phyloP scores from a whole-genome alignment of 495 filamentous ascomycete species.

The Penicillium desertorum region DNA sequence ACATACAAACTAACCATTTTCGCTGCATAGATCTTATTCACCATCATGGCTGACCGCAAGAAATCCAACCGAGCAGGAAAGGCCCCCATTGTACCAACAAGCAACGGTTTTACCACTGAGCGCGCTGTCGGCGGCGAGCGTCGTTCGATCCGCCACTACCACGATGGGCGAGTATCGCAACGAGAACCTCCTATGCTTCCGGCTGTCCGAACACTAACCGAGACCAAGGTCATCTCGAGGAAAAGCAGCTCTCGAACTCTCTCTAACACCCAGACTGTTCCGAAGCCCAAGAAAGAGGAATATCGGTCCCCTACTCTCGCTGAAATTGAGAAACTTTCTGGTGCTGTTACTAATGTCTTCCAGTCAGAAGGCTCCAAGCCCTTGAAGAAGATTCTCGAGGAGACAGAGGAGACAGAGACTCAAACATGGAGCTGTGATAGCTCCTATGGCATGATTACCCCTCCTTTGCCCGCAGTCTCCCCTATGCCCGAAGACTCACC shows the following conservation, averaged over 20 bases:
- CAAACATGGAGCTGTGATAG: neutral
- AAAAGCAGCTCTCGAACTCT: neutral
- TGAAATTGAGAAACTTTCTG: neutral
- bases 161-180: conserved; percentile 2
- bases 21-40: neutral
- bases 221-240: neutral
- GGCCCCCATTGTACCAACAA: neutral
- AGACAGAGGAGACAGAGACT: neutral
- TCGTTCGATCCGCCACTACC: neutral
- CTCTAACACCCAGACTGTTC: neutral
- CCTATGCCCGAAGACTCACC: neutral
- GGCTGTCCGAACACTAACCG: neutral
- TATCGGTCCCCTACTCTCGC: neutral
- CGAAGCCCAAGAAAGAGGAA: neutral
- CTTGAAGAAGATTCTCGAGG: neutral
- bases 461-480: neutral
- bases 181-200: neutral
- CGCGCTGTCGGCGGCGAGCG: neutral
- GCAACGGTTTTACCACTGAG: neutral
- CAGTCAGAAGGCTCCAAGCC: neutral
- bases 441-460: neutral
- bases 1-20: neutral
- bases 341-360: neutral
- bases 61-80: neutral
- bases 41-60: neutral